A percentile compares a stretch with the other conserved stretches of the same genome.
Evolutionary conservation across 129 eudicot genomes (phyloP).

Genomic region (Erigeron canadensis): DNA sequence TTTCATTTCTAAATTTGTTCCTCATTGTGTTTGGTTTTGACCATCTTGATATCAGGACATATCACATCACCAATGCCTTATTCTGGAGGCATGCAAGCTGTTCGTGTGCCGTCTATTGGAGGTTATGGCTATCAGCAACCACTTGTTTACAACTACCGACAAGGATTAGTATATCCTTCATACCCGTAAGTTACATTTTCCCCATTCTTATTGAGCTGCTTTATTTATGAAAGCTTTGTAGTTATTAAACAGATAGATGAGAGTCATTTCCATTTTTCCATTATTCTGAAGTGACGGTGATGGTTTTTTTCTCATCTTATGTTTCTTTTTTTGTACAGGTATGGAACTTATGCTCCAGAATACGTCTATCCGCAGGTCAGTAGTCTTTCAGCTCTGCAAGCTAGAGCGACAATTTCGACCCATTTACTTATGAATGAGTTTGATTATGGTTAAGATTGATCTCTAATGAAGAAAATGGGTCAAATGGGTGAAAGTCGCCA

Average conservation of each 20-base stretch:
- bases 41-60: constrained; percentile 48
- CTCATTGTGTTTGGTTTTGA: background rate
- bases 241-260: background rate
- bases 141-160: constrained; percentile 67
- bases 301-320: background rate
- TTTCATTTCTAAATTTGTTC: background rate
- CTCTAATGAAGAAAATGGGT: background rate
- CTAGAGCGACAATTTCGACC: background rate
- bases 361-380: constrained; percentile 81
- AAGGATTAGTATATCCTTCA: constrained; percentile 68
- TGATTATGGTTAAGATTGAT: background rate
- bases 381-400: constrained; percentile 23
- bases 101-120: constrained; percentile 65
- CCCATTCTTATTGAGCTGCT: background rate
- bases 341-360: constrained; percentile 74
- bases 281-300: background rate
- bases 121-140: constrained; percentile 85
- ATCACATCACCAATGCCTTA: constrained; percentile 67
- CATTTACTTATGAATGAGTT: constrained; percentile 14
- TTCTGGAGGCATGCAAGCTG: constrained; percentile 59
- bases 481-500: background rate
- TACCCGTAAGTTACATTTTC: constrained; percentile 59
- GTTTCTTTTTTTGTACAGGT: constrained; percentile 44
- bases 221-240: background rate
- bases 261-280: constrained; percentile 2